Evolutionary conservation across 495 filamentous ascomycete species (phyloP).

Genomic region (Physcia stellaris): DNA sequence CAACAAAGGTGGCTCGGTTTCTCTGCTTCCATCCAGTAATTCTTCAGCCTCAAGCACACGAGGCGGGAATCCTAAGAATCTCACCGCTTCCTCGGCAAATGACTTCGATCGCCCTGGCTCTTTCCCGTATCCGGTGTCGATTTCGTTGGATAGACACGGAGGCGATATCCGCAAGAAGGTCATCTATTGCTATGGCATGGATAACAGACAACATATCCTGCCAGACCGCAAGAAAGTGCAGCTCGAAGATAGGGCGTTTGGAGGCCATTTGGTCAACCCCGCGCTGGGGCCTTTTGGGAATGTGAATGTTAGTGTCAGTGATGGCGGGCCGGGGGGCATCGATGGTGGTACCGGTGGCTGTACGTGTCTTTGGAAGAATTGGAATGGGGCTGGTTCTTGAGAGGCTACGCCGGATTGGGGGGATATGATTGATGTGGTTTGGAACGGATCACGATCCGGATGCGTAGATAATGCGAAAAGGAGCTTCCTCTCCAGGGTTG

Average conservation of each 20-base stretch:
- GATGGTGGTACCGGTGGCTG: slow-evolving; percentile 67
- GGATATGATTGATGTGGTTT: no score
- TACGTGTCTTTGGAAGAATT: slow-evolving; percentile 63
- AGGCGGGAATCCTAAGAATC: slow-evolving; percentile 6
- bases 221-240: slow-evolving; percentile 37
- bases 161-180: slow-evolving; percentile 48
- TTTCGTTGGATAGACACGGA: slow-evolving; percentile 72
- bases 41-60: slow-evolving; percentile 2
- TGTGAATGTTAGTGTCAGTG: slow-evolving; percentile 10
- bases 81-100: slow-evolving; percentile 33
- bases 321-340: slow-evolving; percentile 37
- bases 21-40: slow-evolving; percentile 22
- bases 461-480: no score
- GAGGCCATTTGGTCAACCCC: slow-evolving; percentile 47
- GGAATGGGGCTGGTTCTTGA: slow-evolving; percentile 17
- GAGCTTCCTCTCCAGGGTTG: no score
- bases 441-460: no score
- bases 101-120: slow-evolving; percentile 50
- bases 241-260: slow-evolving; percentile 42
- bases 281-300: slow-evolving; percentile 32
- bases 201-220: slow-evolving; percentile 37
- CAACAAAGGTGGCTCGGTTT: slow-evolving; percentile 29
- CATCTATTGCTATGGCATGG: slow-evolving; percentile 56
- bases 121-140: slow-evolving; percentile 76
- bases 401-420: no score